phyloP scores from a whole-genome alignment of 2,329 filamentous ascomycete species.

The Plenodomus tracheiphilus region DNA sequence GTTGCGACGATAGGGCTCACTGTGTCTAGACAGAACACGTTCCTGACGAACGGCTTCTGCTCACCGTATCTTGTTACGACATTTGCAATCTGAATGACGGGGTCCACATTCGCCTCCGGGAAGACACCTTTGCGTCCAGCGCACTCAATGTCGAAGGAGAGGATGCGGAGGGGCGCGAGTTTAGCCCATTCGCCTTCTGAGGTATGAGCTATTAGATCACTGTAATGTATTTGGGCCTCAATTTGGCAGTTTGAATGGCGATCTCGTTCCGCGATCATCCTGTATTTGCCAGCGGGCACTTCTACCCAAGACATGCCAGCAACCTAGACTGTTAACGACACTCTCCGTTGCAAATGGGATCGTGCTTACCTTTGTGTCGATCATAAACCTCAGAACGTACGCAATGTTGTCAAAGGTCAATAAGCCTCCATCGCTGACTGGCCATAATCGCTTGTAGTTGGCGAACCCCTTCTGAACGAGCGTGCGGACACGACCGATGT shows the following conservation, averaged over 20 bases:
- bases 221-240: constrained; percentile 82
- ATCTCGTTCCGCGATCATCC: constrained; percentile 65
- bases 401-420: constrained; percentile 95
- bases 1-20: constrained; percentile 95
- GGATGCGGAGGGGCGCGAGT: constrained; percentile 88
- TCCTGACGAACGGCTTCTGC: constrained; percentile 90
- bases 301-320: constrained; percentile 98
- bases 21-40: constrained; percentile 92
- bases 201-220: constrained; percentile 81
- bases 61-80: constrained; percentile 94
- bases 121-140: constrained; percentile 97
- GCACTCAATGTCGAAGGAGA: constrained; percentile 99
- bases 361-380: constrained; percentile 70
- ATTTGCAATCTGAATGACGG: constrained; percentile 97
- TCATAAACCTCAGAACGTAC: constrained; percentile 96
- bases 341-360: not conserved
- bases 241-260: constrained; percentile 95
- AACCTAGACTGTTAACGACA: constrained; percentile 49
- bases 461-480: constrained; percentile 74
- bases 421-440: constrained; percentile 63
- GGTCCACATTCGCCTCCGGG: constrained; percentile 86
- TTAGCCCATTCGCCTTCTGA: constrained; percentile 95
- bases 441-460: constrained; percentile 93
- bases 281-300: constrained; percentile 73
- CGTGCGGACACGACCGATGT: constrained; percentile 74